Percentiles rank a stretch among this genome's conserved stretches.
Evolutionary conservation across 768 basidiomycete species (phyloP).

Genomic region (Boletus reticulatus): DNA sequence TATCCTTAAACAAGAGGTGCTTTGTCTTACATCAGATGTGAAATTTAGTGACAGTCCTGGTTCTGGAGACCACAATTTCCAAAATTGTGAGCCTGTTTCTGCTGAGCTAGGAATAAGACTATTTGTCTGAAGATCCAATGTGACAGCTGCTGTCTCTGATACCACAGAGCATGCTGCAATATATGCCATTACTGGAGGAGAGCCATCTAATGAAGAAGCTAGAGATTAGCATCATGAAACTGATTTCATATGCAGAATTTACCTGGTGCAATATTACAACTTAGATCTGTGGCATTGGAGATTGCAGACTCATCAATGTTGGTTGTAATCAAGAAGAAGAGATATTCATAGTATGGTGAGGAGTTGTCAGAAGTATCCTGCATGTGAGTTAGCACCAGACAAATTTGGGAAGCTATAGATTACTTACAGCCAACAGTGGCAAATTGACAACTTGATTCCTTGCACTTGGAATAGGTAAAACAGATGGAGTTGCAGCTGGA

Average conservation of each 20-base stretch:
- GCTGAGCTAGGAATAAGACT: not conserved
- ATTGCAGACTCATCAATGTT: not conserved
- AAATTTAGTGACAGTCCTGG: not conserved
- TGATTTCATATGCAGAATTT: not conserved
- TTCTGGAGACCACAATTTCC: conserved; percentile 6
- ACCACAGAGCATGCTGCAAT: conserved; percentile 10
- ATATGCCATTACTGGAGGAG: not conserved
- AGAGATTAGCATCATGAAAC: not conserved
- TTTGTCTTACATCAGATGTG: not conserved
- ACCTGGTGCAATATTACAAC: not conserved
- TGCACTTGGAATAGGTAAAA: not conserved
- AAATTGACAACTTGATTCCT: not conserved
- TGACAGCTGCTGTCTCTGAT: not conserved
- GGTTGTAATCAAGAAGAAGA: conserved; percentile 12
- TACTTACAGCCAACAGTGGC: not conserved
- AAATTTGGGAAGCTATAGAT: not conserved
- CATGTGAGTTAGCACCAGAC: not conserved
- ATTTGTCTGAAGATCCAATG: conserved; percentile 1
- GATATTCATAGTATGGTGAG: not conserved
- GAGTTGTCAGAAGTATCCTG: not conserved
- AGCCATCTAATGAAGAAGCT: not conserved
- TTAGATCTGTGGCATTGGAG: not conserved
- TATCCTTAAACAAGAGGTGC: too few relatives aligned
- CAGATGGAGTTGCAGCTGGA: too few relatives aligned
- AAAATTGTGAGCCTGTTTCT: not conserved